Conservation (phyloP, 2,329 filamentous ascomycete species). For the Neofusicoccum sp. region DNA sequence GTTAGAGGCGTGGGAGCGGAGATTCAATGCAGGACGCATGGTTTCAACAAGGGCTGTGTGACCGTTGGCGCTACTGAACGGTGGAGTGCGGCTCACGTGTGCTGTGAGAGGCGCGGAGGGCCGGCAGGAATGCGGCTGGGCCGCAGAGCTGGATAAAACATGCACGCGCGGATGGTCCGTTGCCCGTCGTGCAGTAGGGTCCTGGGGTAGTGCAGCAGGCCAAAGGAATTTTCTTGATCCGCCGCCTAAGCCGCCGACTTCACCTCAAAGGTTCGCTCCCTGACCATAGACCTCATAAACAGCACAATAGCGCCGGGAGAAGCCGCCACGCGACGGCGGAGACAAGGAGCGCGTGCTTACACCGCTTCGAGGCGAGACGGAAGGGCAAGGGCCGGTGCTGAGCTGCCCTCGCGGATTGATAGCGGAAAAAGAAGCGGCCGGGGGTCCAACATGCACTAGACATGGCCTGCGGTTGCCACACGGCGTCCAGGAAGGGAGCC, state of each 20-base stretch:
- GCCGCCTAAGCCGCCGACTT: not conserved
- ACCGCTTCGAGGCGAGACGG: constrained; percentile 2
- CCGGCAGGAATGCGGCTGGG: too few species aligned
- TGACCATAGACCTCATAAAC: not conserved
- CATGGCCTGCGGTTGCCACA: not conserved
- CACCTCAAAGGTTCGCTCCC: not conserved
- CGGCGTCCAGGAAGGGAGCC: not conserved
- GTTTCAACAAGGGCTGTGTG: not conserved
- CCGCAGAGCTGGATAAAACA: constrained; percentile 1
- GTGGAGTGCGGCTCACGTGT: constrained; percentile 13
- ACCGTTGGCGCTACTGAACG: not conserved
- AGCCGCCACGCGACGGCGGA: not conserved
- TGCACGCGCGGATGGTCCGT: constrained; percentile 4
- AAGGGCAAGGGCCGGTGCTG: not conserved
- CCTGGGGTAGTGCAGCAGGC: not conserved
- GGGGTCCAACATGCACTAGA: not conserved
- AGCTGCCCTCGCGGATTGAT: not conserved
- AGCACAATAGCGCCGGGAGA: not conserved
- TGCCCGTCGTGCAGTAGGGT: not conserved
- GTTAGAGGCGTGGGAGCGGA: not conserved
- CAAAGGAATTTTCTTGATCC: constrained; percentile 2
- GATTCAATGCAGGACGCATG: not conserved
- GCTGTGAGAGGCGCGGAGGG: not conserved
- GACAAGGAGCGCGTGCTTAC: constrained; percentile 9
- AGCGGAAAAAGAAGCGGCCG: not conserved